Evolutionary conservation across 768 basidiomycete species (phyloP), one percentile per base, ranked within the genome.

Genomic region (Psilocybe azurescens): DNA sequence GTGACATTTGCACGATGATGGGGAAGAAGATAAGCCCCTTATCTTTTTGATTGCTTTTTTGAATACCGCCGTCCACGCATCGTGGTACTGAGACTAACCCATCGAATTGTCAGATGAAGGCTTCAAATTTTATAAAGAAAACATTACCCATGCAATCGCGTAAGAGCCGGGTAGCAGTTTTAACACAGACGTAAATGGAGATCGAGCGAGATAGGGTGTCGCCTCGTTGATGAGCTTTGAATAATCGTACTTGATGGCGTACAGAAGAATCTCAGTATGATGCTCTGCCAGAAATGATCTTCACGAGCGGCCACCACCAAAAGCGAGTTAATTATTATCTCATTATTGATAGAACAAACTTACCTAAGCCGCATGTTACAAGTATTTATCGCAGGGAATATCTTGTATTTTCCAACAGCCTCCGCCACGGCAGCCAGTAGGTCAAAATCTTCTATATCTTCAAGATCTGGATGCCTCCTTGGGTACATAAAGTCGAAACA

Each of bases 181-280:
- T 11, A 36, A 36, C 33, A 3, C 33, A 0, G 33, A 36, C 7
- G 33, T 36, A 11, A 36, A 56, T 3, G 51, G 53, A 8, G 49
- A 53, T 13, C 60, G 54, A 18, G 46, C 41, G n/a, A 63, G 41
- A n/a, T 32, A 11, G 18, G 33, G 50, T 5, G 51, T 44, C 5
- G 52, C 44, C 13, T 54, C 58, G 24, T 63, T 60, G 4, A 65
- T 46, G 6, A 68, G n/a, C 3, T 56, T 32, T 6, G 67, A 58
- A 30, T 66, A 66, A 18, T 62, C 63, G 50, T 68, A 63, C 50
- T 64, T 66, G 46, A 64, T 30, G 1, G 60, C 67, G 38, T 67
- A 51, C 5, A 29, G 18, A 6, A 64, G 49, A 9, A 64, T 53
- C 6, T 62, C 53, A 10, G 41, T 16, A 3, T 50, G 55, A 29